Evolutionary conservation across 1,139 yeast genomes (phyloP), one percentile per base, ranked within the genome.

Genomic region (Kurtzmaniella quercitrusa): DNA sequence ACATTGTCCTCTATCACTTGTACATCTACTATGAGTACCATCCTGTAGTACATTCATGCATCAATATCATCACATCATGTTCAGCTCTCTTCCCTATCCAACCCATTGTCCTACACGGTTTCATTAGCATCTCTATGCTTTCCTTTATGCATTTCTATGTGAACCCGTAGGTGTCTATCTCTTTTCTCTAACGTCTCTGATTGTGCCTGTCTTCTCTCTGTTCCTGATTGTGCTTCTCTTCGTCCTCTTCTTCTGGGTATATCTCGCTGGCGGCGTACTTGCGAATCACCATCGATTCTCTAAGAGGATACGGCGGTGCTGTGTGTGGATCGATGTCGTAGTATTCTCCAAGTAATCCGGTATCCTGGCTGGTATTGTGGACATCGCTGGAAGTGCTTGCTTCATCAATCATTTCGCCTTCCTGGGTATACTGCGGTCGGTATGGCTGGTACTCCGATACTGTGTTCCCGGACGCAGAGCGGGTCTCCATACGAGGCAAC

Each of bases 221-320:
- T 10, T 27, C 31, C 14, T 11, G 5, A 27, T 14, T 33, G 11
- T 23, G 9, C 16, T 12, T 14, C 11, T 37, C 39, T 10, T 24
- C 34, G 10, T 23, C 33, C 5, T 16, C 34, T 24, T 36, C 38
- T 11, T 36, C 38, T 3, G 38, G 38, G 25, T 36, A 36, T 19
- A 36, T 36, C 21, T 36, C 38, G 27, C 27, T 36, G 10, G 38
- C 38, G 5, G 33, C 33, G n/a, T 37, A 37, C 25, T 25, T 15
- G 3, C 23, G 16, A 24, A 37, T 24, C 12, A 37, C 25, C 12
- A 27, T 25, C n/a, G 39, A 37, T 16, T 25, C 39, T 10, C 39
- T n/a, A 5, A 24, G 25, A 23, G 39, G 39, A 16, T 37, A 37
- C 11, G 39, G 39, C 3, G 39, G 29, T n/a, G 38, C 24, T 12